A percentile compares a stretch with the other conserved stretches of the same genome.
Evolutionary conservation across 1,139 yeast species (phyloP).

Genomic region (Yamadazyma spencermartinsiae): DNA sequence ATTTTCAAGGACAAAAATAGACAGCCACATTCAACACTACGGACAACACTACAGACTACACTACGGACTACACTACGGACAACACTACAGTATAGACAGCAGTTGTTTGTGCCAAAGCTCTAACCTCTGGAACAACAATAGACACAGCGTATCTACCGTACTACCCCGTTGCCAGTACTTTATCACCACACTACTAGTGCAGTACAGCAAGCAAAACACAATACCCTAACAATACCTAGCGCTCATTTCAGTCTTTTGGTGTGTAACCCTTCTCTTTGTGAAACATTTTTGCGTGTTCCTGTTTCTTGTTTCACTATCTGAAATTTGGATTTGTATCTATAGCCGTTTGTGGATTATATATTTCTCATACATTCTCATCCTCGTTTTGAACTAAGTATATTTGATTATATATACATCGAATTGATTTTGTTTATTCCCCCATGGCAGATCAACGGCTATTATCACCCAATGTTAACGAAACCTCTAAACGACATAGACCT

Average conservation of each 20-base stretch:
- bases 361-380: background rate
- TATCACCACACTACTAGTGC: no score
- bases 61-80: no score
- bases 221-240: background rate
- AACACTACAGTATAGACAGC: no score
- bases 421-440: background rate
- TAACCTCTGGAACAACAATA: background rate
- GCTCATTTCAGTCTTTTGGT: no score
- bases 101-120: no score
- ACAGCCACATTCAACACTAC: no score
- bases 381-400: background rate
- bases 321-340: background rate
- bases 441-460: conserved; percentile 9
- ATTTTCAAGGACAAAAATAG: no score
- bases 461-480: conserved; percentile 11
- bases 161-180: no score
- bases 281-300: background rate
- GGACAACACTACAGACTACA: no score
- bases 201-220: no score
- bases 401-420: no score
- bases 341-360: background rate
- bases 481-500: conserved; percentile 26
- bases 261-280: background rate
- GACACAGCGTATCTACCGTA: background rate
- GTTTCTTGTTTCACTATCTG: background rate